These are phyloP conservation scores for Tanacetum coccineum DNA, from an alignment of 129 eudicot species.

Conservation along the genomic window DNA sequence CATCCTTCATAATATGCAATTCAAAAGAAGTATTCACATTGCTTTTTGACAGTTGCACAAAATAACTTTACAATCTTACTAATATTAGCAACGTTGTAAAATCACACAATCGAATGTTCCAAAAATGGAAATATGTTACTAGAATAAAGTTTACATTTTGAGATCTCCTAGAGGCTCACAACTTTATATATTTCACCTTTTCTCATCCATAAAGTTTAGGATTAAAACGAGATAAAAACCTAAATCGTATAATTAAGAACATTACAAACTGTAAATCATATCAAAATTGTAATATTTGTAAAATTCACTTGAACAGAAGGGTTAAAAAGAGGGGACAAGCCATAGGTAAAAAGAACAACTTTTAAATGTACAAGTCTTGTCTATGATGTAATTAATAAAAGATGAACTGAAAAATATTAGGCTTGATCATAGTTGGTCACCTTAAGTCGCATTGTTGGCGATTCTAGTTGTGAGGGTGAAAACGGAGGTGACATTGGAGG, in stretches of 20 bases:
- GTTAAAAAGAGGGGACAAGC: constrained; percentile 21
- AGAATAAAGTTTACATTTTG: not conserved
- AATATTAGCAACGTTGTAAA: not conserved
- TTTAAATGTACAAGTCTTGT: constrained; percentile 41
- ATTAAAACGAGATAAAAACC: not conserved
- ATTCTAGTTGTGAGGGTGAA: constrained; percentile 49
- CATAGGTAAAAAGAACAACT: constrained; percentile 6
- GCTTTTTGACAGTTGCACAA: not conserved
- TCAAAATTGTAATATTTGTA: constrained; percentile 41
- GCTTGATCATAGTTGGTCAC: constrained; percentile 38
- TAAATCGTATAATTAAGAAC: not conserved
- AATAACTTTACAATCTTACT: not conserved
- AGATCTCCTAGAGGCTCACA: no score
- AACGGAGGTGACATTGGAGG: constrained; percentile 33
- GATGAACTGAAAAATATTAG: constrained; percentile 24
- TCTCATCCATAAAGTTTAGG: no score
- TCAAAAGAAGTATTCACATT: not conserved
- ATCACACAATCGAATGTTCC: not conserved
- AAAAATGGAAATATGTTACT: not conserved
- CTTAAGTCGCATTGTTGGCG: constrained; percentile 63
- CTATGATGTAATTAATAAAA: constrained; percentile 30
- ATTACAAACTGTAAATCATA: constrained; percentile 17
- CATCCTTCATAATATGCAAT: no score
- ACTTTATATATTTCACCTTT: no score
- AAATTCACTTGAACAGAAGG: constrained; percentile 28